A percentile compares a stretch with the other conserved stretches of the same genome.
These are phyloP conservation scores for Trypanosoma avium DNA, from an alignment of 208 protist genomes.

Conservation along the genomic window DNA sequence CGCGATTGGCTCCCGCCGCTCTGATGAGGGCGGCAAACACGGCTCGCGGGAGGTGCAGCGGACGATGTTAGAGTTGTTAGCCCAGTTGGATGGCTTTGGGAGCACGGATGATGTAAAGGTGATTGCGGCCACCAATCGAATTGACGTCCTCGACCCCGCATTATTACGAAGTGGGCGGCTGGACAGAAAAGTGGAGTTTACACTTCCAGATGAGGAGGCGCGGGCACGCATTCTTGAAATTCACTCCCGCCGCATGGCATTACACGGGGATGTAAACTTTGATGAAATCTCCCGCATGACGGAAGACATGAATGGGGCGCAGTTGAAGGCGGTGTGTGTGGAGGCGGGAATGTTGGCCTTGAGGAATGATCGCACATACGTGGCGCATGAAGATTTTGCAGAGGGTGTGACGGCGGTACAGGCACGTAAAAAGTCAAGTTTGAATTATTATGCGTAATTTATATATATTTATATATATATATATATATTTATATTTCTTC, in stretches of 20 bases:
- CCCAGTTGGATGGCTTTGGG: slow-evolving; percentile 99
- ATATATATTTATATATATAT: neutral
- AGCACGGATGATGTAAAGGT: slow-evolving; percentile 98
- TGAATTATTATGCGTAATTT: slow-evolving; percentile 99
- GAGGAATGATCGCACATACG: slow-evolving; percentile 88
- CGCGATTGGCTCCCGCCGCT: slow-evolving; percentile 99
- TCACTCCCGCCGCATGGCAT: slow-evolving; percentile 99
- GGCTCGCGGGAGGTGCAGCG: slow-evolving; percentile 99
- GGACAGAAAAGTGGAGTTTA: slow-evolving; percentile 99
- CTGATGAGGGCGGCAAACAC: slow-evolving; percentile 95
- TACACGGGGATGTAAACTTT: slow-evolving; percentile 97
- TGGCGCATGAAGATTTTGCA: slow-evolving; percentile 99
- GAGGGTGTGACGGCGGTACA: slow-evolving; percentile 98
- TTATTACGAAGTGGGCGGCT: slow-evolving; percentile 98
- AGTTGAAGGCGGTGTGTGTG: slow-evolving; percentile 99
- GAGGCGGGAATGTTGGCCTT: slow-evolving; percentile 99
- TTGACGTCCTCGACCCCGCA: slow-evolving; percentile 99
- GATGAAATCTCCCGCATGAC: slow-evolving; percentile 98
- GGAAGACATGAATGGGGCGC: slow-evolving; percentile 99
- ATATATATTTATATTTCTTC: neutral
- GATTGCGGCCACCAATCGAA: slow-evolving; percentile 99
- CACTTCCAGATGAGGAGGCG: slow-evolving; percentile 98
- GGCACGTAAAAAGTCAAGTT: slow-evolving; percentile 99
- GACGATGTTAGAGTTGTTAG: slow-evolving; percentile 99
- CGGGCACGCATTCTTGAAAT: slow-evolving; percentile 99